phyloP scores from a whole-genome alignment of 2,329 filamentous ascomycete species.

The Rugonectria rugulosa region DNA sequence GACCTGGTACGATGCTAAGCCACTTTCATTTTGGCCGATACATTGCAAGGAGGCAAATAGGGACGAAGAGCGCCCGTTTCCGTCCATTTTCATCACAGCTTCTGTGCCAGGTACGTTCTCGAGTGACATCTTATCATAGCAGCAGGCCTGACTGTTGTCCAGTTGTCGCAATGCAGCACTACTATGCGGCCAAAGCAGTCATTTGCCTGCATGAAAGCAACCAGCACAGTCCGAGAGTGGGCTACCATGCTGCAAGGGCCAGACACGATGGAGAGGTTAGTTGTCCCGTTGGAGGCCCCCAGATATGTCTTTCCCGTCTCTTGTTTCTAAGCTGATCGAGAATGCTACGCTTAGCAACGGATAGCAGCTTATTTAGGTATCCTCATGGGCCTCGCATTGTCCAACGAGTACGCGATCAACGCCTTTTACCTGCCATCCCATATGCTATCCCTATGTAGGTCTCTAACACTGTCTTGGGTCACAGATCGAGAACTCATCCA shows the following conservation, averaged over 20 bases:
- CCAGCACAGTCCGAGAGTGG: background rate
- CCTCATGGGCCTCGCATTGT: slow-evolving; percentile 31
- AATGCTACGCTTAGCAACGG: slow-evolving; percentile 10
- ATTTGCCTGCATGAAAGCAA: slow-evolving; percentile 25
- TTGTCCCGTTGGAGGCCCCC: too few relatives aligned
- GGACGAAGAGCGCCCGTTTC: slow-evolving; percentile 3
- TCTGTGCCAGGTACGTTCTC: slow-evolving; percentile 18
- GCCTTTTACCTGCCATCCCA: slow-evolving; percentile 32
- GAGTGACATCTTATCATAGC: background rate
- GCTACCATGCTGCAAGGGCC: slow-evolving; percentile 9
- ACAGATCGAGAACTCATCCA: background rate
- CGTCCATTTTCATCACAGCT: slow-evolving; percentile 10
- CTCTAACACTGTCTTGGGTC: too few relatives aligned
- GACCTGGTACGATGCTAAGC: slow-evolving; percentile 4
- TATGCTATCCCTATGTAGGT: slow-evolving; percentile 32
- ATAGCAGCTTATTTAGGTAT: slow-evolving; percentile 21
- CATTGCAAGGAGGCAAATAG: background rate
- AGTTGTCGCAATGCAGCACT: slow-evolving; percentile 49
- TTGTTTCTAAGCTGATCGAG: too few relatives aligned
- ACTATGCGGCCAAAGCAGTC: slow-evolving; percentile 38
- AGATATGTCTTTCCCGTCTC: too few relatives aligned
- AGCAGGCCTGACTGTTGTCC: background rate
- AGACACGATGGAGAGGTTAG: slow-evolving; percentile 16
- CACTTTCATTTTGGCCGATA: slow-evolving; percentile 9
- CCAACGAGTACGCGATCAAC: slow-evolving; percentile 29